Base-by-base conservation (phyloP, 768 basidiomycete genomes). In the Rhodotorula babjevae region DNA sequence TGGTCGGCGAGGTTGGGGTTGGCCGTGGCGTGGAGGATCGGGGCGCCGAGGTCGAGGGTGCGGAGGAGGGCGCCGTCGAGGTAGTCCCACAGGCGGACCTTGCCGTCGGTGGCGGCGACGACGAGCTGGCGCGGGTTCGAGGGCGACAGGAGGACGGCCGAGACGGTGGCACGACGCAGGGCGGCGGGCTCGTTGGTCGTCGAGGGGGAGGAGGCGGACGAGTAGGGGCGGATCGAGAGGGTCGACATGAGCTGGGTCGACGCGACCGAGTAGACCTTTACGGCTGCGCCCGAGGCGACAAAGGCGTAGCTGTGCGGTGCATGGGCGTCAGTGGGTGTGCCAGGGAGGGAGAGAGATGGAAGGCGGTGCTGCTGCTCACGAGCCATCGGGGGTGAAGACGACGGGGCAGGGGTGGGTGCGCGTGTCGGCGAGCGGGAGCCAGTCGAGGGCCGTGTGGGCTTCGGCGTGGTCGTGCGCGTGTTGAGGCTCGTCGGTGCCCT, bases 51-150 rank as follows among this genome's bases (percentile, higher is more conserved):
- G 68, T 87, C 84, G 73, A 96, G 85, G 4, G 88, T 90, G 71
- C 88, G 87, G 31, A 97, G 83, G 19, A 96, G 82, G 15, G 84
- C 83, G 11, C 88, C 93, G 69, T 96, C 93, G 50, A 94, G 82
- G 80, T 90, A 94, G 82, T 98, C 93, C 96, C 96, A 99, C 36
- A 96, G 82, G 79, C 90, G 87, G 73, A 98, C 81, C 49, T 84
- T 85, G n/a, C 93, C 95, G 76, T 93, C 90, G 70, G 88, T 78
- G 15, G 91, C 91, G 61, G 87, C 88, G 19, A 92, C 92, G 74
- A 97, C 87, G 74, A 99, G 82, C 80, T 98, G 96, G 74, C 92
- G 90, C 36, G 87, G 84, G 81, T 96, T 98, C 73, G 88, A 85
- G 23, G 96, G 93, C 79, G 87, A 90, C 67, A 98, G 82, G 53